Evolutionary conservation across 2,329 filamentous ascomycete species (phyloP).

Genomic region (Niveomyces coronatus): DNA sequence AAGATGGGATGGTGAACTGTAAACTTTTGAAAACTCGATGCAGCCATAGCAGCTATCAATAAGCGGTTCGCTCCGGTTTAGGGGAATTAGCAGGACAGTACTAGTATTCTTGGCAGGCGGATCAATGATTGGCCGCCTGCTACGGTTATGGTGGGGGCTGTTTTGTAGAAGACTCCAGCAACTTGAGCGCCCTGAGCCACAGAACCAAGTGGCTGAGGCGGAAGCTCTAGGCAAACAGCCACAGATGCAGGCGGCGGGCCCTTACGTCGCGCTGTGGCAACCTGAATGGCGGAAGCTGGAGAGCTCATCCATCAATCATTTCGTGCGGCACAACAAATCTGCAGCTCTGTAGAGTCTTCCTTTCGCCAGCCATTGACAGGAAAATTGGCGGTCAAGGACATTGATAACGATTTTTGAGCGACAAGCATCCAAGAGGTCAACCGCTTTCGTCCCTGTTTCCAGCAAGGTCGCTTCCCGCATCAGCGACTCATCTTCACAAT

Average conservation of each 20-base stretch:
- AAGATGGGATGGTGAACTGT: slow-evolving; percentile 4
- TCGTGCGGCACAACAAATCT: no score
- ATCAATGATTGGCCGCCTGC: slow-evolving; percentile 12
- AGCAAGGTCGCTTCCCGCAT: not conserved
- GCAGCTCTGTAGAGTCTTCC: no score
- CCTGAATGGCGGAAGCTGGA: no score
- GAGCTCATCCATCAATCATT: slow-evolving; percentile 10
- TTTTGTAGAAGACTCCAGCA: slow-evolving; percentile 9
- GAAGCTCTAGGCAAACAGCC: no score
- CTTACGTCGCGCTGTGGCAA: slow-evolving; percentile 28
- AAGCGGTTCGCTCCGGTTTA: slow-evolving; percentile 12
- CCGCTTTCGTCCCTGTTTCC: no score
- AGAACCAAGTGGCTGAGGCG: no score
- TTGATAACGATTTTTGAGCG: slow-evolving; percentile 2
- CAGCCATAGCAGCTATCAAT: slow-evolving; percentile 4
- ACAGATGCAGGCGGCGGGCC: slow-evolving; percentile 3
- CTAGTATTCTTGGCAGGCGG: slow-evolving; percentile 7
- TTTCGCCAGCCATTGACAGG: no score
- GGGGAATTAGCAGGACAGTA: slow-evolving; percentile 4
- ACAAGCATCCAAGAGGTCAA: slow-evolving; percentile 10
- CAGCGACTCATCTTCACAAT: slow-evolving; percentile 23
- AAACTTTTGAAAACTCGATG: slow-evolving; percentile 10
- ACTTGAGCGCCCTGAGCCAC: slow-evolving; percentile 2
- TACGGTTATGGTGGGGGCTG: not conserved
- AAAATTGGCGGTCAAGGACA: no score